These are phyloP conservation scores for Entomortierella lignicola DNA, from an alignment of 192 early-diverging fungal species.

Conservation along the genomic window DNA sequence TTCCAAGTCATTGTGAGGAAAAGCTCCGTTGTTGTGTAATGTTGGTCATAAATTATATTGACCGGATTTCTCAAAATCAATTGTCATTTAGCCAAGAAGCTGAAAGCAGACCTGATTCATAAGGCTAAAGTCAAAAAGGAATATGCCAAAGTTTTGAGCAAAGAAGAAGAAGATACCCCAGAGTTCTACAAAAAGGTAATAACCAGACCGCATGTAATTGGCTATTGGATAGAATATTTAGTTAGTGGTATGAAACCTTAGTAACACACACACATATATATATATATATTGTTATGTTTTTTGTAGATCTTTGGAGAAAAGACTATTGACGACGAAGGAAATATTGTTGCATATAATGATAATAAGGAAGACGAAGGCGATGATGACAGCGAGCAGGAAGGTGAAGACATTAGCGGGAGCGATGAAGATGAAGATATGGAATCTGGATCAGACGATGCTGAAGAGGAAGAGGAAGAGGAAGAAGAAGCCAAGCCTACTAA, in stretches of 20 bases:
- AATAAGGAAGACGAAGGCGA: slow-evolving; percentile 1
- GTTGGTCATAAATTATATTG: not conserved
- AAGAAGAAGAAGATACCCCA: slow-evolving; percentile 41
- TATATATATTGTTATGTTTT: not conserved
- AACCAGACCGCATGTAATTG: not conserved
- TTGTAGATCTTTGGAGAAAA: slow-evolving; percentile 47
- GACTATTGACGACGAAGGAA: slow-evolving; percentile 52
- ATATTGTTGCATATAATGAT: slow-evolving; percentile 40
- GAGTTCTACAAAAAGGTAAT: slow-evolving; percentile 54
- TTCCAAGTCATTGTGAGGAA: not conserved
- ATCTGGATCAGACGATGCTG: slow-evolving; percentile 16
- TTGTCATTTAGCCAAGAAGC: slow-evolving; percentile 36
- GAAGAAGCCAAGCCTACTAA: slow-evolving; percentile 30
- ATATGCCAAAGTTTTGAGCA: slow-evolving; percentile 43
- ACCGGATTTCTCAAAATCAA: not conserved
- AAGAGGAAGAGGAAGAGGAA: slow-evolving; percentile 15
- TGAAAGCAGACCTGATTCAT: slow-evolving; percentile 49
- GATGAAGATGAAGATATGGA: slow-evolving; percentile 27
- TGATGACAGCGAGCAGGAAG: slow-evolving; percentile 7
- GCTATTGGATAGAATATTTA: too few relatives aligned
- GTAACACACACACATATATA: not conserved
- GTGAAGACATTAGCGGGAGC: slow-evolving; percentile 22
- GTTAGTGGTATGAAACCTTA: too few relatives aligned
- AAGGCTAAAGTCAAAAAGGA: slow-evolving; percentile 56
- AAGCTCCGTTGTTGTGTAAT: not conserved